Conservation (phyloP, 352 stramenopile species). For the Phytophthora sojae region DNA sequence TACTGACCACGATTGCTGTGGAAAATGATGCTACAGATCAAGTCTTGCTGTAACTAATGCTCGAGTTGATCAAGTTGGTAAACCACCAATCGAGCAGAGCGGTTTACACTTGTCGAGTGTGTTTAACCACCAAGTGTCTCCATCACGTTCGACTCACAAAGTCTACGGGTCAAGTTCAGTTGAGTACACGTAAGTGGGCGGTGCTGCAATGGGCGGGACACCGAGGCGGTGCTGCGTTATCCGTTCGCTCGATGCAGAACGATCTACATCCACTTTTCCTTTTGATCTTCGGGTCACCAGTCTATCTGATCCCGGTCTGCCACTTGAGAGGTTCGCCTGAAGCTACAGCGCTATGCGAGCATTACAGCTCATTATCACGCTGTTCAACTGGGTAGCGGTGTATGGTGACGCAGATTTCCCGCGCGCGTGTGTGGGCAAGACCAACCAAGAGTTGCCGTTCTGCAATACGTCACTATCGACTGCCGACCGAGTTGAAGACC, state of each 20-base stretch:
- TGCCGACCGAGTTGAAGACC: conserved; percentile 73
- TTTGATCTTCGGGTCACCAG: not conserved
- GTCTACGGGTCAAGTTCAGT: not conserved
- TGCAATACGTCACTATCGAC: conserved; percentile 60
- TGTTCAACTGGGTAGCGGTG: not conserved
- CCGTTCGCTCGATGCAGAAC: not conserved
- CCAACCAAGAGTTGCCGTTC: conserved; percentile 34
- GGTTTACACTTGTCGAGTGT: not conserved
- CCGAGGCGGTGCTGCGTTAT: not conserved
- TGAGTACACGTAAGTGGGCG: not conserved
- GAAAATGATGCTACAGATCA: not conserved
- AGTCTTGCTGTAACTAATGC: not conserved
- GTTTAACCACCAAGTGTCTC: not conserved
- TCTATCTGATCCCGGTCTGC: not conserved
- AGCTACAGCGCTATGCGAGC: not conserved
- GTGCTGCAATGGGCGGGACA: not conserved
- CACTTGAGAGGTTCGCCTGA: not conserved
- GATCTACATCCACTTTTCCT: not conserved
- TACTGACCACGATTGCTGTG: not conserved
- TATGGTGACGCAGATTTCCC: not conserved
- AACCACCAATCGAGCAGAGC: conserved; percentile 1
- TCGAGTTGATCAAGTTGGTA: not conserved
- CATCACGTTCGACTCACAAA: not conserved
- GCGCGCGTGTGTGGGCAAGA: not conserved
- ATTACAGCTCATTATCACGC: not conserved